Evolutionary conservation across 768 basidiomycete genomes (phyloP).

Genomic region (Suillus fuscotomentosus): DNA sequence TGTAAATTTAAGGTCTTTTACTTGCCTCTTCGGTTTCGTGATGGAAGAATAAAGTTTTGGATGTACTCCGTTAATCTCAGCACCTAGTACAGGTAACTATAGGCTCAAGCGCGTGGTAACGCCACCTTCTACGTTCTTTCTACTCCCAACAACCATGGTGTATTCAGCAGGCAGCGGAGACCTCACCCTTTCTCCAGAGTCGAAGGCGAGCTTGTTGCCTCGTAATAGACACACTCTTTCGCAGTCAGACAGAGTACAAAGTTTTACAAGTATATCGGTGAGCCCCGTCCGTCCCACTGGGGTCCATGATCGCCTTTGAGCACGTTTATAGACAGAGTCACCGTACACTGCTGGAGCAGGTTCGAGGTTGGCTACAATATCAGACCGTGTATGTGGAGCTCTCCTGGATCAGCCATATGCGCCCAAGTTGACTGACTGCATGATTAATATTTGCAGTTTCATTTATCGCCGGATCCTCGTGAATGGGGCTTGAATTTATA

Average conservation of each 20-base stretch:
- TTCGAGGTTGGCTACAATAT: slow-evolving; percentile 36
- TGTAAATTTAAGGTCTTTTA: background rate
- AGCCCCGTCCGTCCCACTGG: background rate
- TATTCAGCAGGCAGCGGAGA: slow-evolving; percentile 4
- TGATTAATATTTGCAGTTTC: slow-evolving; percentile 52
- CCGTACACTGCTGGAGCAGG: slow-evolving; percentile 43
- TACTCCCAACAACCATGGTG: slow-evolving; percentile 16
- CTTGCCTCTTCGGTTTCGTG: background rate
- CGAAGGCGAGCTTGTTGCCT: slow-evolving; percentile 14
- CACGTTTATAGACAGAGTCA: slow-evolving; percentile 21
- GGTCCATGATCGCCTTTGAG: background rate
- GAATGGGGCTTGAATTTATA: slow-evolving; percentile 64
- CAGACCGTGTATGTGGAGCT: slow-evolving; percentile 39
- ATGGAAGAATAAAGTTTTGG: background rate
- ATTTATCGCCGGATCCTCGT: slow-evolving; percentile 63
- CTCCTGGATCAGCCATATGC: background rate
- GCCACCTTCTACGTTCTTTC: background rate
- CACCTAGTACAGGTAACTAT: background rate
- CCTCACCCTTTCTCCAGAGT: slow-evolving; percentile 5
- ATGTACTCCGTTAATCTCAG: background rate
- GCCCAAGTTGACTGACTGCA: background rate
- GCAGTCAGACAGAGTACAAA: slow-evolving; percentile 21
- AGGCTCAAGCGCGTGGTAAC: background rate
- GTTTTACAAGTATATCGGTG: slow-evolving; percentile 26
- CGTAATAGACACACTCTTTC: slow-evolving; percentile 12